Evolutionary conservation across 2,329 filamentous ascomycete genomes (phyloP).

Genomic region (Aspergillus chevalieri): DNA sequence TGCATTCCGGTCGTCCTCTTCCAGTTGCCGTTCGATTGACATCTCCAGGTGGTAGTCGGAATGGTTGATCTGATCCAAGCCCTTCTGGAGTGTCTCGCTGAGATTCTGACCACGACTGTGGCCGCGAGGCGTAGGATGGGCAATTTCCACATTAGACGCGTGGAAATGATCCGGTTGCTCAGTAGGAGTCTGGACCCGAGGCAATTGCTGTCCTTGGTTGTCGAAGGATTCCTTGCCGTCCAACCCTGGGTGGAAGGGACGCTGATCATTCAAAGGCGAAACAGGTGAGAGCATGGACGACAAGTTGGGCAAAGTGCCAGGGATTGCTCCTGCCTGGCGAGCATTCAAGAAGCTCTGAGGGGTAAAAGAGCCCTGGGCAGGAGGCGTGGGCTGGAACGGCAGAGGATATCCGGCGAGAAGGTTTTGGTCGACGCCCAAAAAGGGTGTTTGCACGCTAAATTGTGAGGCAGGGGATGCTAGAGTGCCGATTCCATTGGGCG

Average conservation of each 20-base stretch:
- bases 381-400: slow-evolving; percentile 57
- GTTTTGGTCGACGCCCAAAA: slow-evolving; percentile 53
- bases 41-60: slow-evolving; percentile 80
- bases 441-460: slow-evolving; percentile 55
- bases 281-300: slow-evolving; percentile 55
- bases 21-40: slow-evolving; percentile 69
- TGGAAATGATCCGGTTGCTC: slow-evolving; percentile 36
- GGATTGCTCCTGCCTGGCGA: slow-evolving; percentile 34
- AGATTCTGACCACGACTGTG: slow-evolving; percentile 60
- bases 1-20: slow-evolving; percentile 60
- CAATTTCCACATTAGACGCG: slow-evolving; percentile 46
- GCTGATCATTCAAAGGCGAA: slow-evolving; percentile 55
- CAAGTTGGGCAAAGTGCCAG: slow-evolving; percentile 38
- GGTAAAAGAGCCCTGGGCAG: slow-evolving; percentile 36
- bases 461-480: slow-evolving; percentile 65
- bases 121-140: slow-evolving; percentile 55
- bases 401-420: slow-evolving; percentile 63
- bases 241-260: slow-evolving; percentile 29
- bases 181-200: slow-evolving; percentile 25
- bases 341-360: slow-evolving; percentile 40
- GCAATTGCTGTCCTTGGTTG: slow-evolving; percentile 21
- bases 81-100: slow-evolving; percentile 71
- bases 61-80: slow-evolving; percentile 61
- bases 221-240: slow-evolving; percentile 23
- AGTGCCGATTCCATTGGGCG: slow-evolving; percentile 59